phyloP scores from a whole-genome alignment of 768 basidiomycete species.

The Nidula microcarpa region DNA sequence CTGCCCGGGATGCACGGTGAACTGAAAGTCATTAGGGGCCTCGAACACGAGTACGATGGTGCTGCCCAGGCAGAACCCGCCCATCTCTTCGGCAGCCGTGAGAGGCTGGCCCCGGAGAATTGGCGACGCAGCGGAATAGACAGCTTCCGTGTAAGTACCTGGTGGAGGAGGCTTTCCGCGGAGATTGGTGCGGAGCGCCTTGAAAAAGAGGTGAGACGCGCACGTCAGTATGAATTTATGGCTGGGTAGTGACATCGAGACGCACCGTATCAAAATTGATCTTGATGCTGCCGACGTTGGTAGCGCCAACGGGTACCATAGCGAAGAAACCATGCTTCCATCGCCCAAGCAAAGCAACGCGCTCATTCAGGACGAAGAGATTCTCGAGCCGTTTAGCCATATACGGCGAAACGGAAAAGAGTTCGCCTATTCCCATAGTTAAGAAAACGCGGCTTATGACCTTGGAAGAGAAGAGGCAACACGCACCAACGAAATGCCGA shows the following conservation, averaged over 20 bases:
- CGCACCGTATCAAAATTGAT: conserved; percentile 89
- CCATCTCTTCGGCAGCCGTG: conserved; percentile 89
- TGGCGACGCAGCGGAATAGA: conserved; percentile 81
- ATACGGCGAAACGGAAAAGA: conserved; percentile 95
- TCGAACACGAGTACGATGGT: conserved; percentile 98
- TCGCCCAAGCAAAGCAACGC: conserved; percentile 89
- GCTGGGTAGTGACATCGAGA: not conserved
- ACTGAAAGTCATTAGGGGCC: conserved; percentile 82
- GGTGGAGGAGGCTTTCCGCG: conserved; percentile 68
- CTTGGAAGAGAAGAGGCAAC: not conserved
- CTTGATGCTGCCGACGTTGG: conserved; percentile 95
- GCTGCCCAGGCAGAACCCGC: conserved; percentile 92
- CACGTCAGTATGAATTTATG: no score
- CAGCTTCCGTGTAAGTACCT: conserved; percentile 89
- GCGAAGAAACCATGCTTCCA: conserved; percentile 97
- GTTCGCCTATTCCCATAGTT: conserved; percentile 58
- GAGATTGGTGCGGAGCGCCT: conserved; percentile 89
- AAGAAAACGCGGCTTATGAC: not conserved
- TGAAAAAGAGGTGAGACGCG: not conserved
- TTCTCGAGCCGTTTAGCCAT: conserved; percentile 91
- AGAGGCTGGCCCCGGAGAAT: conserved; percentile 88
- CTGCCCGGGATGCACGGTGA: conserved; percentile 71
- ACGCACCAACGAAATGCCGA: conserved; percentile 86
- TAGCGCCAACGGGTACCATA: conserved; percentile 98
- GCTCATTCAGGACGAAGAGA: conserved; percentile 96